A percentile compares a stretch with the other conserved stretches of the same genome.
These are phyloP conservation scores for Stylosanthes scabra DNA, from an alignment of 331 rosid genomes.

Conservation along the genomic window DNA sequence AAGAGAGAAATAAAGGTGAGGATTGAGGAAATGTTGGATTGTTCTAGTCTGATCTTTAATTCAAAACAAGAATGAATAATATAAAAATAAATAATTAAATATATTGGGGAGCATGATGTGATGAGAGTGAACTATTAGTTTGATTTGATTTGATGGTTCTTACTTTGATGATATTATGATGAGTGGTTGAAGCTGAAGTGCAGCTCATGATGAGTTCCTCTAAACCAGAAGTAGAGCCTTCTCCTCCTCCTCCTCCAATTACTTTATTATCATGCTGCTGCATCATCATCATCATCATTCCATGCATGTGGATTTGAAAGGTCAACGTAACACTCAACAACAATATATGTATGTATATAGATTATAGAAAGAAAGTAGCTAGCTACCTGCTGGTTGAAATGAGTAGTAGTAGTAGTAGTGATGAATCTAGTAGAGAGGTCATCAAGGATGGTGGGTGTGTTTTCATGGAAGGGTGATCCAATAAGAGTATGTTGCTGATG, in stretches of 20 bases:
- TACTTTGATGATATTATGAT: slow-evolving; percentile 55
- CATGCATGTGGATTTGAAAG: slow-evolving; percentile 41
- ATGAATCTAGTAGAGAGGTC: slow-evolving; percentile 34
- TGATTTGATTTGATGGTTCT: background rate
- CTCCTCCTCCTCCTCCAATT: slow-evolving; percentile 60
- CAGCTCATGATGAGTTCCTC: slow-evolving; percentile 99
- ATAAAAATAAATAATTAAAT: too few species aligned
- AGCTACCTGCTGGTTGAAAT: too few species aligned
- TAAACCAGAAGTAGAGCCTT: slow-evolving; percentile 94
- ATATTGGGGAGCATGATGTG: too few species aligned
- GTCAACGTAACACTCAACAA: too few species aligned
- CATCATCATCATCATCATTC: slow-evolving; percentile 52
- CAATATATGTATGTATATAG: too few species aligned
- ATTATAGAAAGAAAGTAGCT: too few species aligned
- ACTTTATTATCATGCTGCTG: slow-evolving; percentile 72
- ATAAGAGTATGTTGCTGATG: too few species aligned
- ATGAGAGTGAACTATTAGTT: too few species aligned
- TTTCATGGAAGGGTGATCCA: slow-evolving; percentile 53
- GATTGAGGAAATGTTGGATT: slow-evolving; percentile 9
- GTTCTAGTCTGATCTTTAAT: slow-evolving; percentile 60
- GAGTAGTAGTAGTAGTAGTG: slow-evolving; percentile 9
- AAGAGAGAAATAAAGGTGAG: slow-evolving; percentile 41
- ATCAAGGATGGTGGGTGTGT: slow-evolving; percentile 76
- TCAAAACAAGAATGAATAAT: slow-evolving; percentile 52
- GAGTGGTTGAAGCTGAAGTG: slow-evolving; percentile 59